Percentiles rank a stretch among this genome's conserved stretches.
Conservation (phyloP, 2,329 filamentous ascomycete species). For the Ophiognomonia clavigignenti-juglandacearum region DNA sequence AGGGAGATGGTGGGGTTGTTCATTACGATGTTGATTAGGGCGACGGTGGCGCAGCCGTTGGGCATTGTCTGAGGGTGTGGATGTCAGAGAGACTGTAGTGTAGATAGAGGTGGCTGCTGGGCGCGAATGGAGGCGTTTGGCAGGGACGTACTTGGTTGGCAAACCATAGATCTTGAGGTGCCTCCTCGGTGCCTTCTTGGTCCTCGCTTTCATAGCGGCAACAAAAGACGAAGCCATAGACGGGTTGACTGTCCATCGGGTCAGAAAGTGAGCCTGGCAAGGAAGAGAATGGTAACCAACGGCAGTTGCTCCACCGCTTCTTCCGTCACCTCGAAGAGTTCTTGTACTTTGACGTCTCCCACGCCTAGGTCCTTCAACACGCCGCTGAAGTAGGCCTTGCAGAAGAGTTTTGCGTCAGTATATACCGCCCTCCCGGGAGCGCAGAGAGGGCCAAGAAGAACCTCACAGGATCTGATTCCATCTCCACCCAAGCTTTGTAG, state of each 20-base stretch:
- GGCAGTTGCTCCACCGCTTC: constrained; percentile 64
- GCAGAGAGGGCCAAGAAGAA: not conserved
- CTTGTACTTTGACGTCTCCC: constrained; percentile 65
- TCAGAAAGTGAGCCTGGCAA: constrained; percentile 21
- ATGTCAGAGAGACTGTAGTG: constrained; percentile 10
- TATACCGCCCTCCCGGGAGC: not conserved
- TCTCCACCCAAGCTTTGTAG: constrained; percentile 74
- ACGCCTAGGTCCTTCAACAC: constrained; percentile 79
- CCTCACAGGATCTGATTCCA: constrained; percentile 83
- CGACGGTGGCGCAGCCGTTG: constrained; percentile 89
- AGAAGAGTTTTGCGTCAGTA: not conserved
- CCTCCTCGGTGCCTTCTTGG: constrained; percentile 47
- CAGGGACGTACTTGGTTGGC: constrained; percentile 56
- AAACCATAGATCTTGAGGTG: constrained; percentile 73
- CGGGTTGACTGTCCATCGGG: constrained; percentile 52
- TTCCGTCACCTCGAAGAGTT: constrained; percentile 59
- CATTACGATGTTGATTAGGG: constrained; percentile 89
- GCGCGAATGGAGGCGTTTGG: not conserved
- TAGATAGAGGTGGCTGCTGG: no score
- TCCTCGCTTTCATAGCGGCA: constrained; percentile 63
- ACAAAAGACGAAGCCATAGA: constrained; percentile 85
- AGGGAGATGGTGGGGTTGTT: constrained; percentile 66
- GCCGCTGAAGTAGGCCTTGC: constrained; percentile 71
- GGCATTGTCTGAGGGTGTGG: constrained; percentile 55
- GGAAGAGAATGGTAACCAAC: constrained; percentile 34